Base-by-base conservation (phyloP, 2,329 filamentous ascomycete genomes). In the Fusarium sp. region DNA sequence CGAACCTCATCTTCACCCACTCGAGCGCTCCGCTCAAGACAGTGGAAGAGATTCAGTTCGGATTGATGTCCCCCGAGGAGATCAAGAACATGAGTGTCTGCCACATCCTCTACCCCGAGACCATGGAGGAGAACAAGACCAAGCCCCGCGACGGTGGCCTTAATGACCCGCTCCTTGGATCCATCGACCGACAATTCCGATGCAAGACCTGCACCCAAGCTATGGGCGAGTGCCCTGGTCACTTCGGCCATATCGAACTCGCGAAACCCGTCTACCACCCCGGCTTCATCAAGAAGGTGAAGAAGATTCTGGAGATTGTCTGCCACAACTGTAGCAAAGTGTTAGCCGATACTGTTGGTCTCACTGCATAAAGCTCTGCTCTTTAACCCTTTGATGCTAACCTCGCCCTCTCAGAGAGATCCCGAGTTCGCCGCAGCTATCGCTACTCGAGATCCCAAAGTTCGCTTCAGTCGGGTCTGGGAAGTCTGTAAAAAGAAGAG, bases 301-400 rank as follows among this genome's bases (percentile, higher is more conserved):
- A 99, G 89, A 99, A 98, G 88, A 91, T 99, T 79, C 88, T 99
- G 83, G 97, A 99, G 89, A 96, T 95, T 78, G 95, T 99, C 84
- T 99, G 97, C 89, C 95, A 98, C 87, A 98, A 97, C 84, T 99
- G 97, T 89, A 96, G 95, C 86, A 97, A 96, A 88, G 94, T 98
- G 81, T 91, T 98, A 88, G 93, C 95, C 85, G 95, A 98, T 90
- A 94, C 94, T 92, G 96, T 98, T 92, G 94, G 96, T 97, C 87
- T 82, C 80, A 81, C 87, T 87, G 86, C 82, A 80, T 82, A 84
- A 85, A 87, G 85, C 84, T 88, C 85, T 83, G 85, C 85, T 88
- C 85, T 83, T 84, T 81, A 80, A 80, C 80, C 85, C 84, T 81
- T 83, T 85, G 85, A 87, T 90, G 87, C 91, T 93, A 88, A 93